These are phyloP conservation scores for Trichosphaerium sp. DNA, from an alignment of 78 protist genomes.

Conservation along the genomic window DNA sequence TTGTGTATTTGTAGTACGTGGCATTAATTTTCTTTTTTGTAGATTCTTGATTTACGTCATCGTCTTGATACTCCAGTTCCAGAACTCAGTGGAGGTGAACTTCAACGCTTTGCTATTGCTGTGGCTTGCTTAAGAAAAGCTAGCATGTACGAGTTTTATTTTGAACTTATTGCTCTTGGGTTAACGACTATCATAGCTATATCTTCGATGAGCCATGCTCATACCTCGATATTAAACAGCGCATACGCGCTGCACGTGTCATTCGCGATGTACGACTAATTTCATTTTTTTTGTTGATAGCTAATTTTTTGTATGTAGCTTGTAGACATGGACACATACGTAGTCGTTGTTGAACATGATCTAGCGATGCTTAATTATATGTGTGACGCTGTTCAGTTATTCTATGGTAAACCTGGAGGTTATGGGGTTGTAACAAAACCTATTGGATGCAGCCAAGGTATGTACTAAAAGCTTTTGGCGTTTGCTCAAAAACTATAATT, in stretches of 20 bases:
- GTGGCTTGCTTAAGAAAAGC: slow-evolving; percentile 7
- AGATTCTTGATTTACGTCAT: too few species aligned
- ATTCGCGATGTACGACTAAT: slow-evolving; percentile 45
- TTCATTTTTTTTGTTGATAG: too few species aligned
- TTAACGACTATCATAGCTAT: slow-evolving; percentile 42
- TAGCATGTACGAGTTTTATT: too few species aligned
- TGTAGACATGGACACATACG: slow-evolving; percentile 28
- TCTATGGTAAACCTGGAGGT: slow-evolving; percentile 85
- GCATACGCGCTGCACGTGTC: slow-evolving; percentile 61
- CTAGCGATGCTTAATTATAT: slow-evolving; percentile 78
- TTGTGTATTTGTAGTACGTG: too few species aligned
- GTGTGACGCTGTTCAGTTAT: slow-evolving; percentile 72
- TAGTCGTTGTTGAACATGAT: slow-evolving; percentile 89
- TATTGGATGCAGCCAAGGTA: too few species aligned
- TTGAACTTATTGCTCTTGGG: slow-evolving; percentile 10
- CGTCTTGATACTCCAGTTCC: too few species aligned
- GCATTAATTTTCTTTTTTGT: too few species aligned
- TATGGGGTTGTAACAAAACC: too few species aligned
- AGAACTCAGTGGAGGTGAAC: slow-evolving; percentile 75
- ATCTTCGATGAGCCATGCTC: slow-evolving; percentile 90
- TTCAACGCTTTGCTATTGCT: slow-evolving; percentile 86
- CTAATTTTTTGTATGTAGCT: too few species aligned
- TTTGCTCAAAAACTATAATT: slow-evolving; percentile 24
- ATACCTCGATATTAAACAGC: slow-evolving; percentile 83
- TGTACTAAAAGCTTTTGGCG: slow-evolving; percentile 74